Percentiles rank a stretch among this genome's conserved stretches.
Evolutionary conservation across 1,284 basidiomycete species (phyloP).

Genomic region (Polyporus tsugae): DNA sequence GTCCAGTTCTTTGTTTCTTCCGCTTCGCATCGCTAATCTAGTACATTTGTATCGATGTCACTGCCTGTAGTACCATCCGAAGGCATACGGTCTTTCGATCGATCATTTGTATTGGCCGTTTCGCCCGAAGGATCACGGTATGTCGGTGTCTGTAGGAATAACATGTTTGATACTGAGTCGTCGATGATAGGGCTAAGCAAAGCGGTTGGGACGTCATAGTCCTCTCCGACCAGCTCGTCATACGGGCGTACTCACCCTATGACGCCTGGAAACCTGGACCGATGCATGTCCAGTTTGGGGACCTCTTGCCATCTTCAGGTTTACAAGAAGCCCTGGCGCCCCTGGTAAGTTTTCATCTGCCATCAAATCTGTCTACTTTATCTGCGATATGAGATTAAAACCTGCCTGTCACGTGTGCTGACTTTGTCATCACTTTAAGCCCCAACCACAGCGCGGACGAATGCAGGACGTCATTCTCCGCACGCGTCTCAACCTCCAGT

Average conservation of each 20-base stretch:
- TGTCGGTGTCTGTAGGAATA: slow-evolving; percentile 40
- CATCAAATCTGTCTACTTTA: slow-evolving; percentile 16
- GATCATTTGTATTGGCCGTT: slow-evolving; percentile 89
- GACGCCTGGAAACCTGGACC: slow-evolving; percentile 82
- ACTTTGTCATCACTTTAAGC: slow-evolving; percentile 48
- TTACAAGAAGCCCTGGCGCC: slow-evolving; percentile 59
- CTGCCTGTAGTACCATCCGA: slow-evolving; percentile 35
- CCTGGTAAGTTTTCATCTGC: slow-evolving; percentile 57
- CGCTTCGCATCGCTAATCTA: slow-evolving; percentile 14
- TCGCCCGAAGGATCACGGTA: slow-evolving; percentile 83
- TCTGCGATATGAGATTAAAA: slow-evolving; percentile 17
- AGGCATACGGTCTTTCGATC: slow-evolving; percentile 92
- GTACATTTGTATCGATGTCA: not conserved
- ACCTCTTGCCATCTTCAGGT: slow-evolving; percentile 41
- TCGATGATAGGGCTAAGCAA: slow-evolving; percentile 66
- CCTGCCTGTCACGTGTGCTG: slow-evolving; percentile 28
- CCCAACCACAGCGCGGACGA: slow-evolving; percentile 70
- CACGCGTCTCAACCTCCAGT: slow-evolving; percentile 81
- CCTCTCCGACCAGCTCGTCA: slow-evolving; percentile 87
- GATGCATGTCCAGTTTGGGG: slow-evolving; percentile 67
- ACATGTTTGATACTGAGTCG: slow-evolving; percentile 18
- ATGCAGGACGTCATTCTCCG: slow-evolving; percentile 73
- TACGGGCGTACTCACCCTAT: slow-evolving; percentile 86
- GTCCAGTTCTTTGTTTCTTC: slow-evolving; percentile 39
- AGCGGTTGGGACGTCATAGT: slow-evolving; percentile 93